Base-by-base conservation (phyloP, 306 rosid species). In the Cicer judaicum region DNA sequence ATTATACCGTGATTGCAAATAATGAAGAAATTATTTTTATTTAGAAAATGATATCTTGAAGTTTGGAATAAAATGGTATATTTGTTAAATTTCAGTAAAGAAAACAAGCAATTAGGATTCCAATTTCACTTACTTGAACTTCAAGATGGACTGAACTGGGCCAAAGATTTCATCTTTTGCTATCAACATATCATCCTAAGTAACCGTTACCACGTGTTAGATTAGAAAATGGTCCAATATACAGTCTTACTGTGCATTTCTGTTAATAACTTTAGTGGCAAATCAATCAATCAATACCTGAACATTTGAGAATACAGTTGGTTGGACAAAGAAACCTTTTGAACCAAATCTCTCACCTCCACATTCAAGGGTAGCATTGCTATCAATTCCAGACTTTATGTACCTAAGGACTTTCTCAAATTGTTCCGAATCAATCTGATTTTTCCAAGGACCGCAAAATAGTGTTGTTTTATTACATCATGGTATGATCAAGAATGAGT, bases 81-180 rank as follows among this genome's bases (percentile, higher is more conserved):
- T 16, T 24, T 21, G 36, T 8, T 16, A 38, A 67, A 34, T 43
- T 34, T 55, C 6, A 44, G 47, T 10, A 10, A 11, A 55, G 21
- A 21, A 44, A 74, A 21, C 18, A 60, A 40, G 11, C 21, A 60
- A 19, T 12, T 3, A 52, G 44, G 43, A 48, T 16, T 74, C 16
- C 2, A 41, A 73, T 50, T 49, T 76, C 40, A 89, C 98, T 88
- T 77, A 87, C 98, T 88, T 89, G 92, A 89, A 93, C 78, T 91
- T 93, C 84, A 93, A 81, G 85, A 93, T 83, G 72, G 96, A 13
- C 80, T 93, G 98, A 52, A 93, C 98, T 0, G 98, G 98, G 36
- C 98, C 97, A 42, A 93, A 93, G 68, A 93, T 93, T 88, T 93
- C 98, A 50, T 93, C 98, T 64, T 86, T 39, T n/a, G 98, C 96